A percentile compares a stretch with the other conserved stretches of the same genome.
These are phyloP conservation scores for Batkoa obscura DNA, from an alignment of 371 early-diverging fungal species.

Conservation along the genomic window DNA sequence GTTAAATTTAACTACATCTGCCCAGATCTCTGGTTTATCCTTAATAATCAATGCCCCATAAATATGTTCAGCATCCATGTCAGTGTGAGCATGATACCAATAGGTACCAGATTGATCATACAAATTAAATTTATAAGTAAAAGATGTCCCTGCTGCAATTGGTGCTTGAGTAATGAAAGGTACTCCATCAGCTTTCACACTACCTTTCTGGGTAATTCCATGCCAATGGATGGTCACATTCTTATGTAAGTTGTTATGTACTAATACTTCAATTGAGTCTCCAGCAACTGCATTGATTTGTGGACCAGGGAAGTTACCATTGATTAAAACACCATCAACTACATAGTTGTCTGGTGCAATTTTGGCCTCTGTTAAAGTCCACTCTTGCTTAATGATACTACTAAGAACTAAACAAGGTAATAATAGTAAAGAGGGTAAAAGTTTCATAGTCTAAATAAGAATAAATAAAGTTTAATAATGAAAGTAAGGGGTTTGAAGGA, in stretches of 20 bases:
- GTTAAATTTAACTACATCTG: constrained; percentile 17
- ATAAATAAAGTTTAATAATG: too few relatives aligned
- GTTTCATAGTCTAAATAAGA: too few relatives aligned
- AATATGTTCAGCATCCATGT: background rate
- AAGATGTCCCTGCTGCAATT: constrained; percentile 14
- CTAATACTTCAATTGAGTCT: background rate
- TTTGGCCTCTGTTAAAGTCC: too few relatives aligned
- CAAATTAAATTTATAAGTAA: constrained; percentile 14
- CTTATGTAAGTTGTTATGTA: background rate
- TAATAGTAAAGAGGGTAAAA: too few relatives aligned
- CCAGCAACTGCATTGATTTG: background rate
- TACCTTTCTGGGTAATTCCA: constrained; percentile 9
- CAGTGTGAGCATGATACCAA: background rate
- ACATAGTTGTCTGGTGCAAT: background rate
- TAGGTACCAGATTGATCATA: constrained; percentile 19
- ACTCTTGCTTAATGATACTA: too few relatives aligned
- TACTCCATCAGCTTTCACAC: constrained; percentile 18
- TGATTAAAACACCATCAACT: background rate
- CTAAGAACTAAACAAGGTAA: too few relatives aligned
- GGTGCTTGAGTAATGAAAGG: constrained; percentile 19
- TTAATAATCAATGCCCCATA: background rate
- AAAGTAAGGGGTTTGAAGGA: too few relatives aligned
- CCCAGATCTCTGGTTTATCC: background rate
- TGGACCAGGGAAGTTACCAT: background rate
- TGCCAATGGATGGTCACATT: background rate